These are phyloP conservation scores for Cystoisospora suis DNA, from an alignment of 169 alveolate species.

Conservation along the genomic window DNA sequence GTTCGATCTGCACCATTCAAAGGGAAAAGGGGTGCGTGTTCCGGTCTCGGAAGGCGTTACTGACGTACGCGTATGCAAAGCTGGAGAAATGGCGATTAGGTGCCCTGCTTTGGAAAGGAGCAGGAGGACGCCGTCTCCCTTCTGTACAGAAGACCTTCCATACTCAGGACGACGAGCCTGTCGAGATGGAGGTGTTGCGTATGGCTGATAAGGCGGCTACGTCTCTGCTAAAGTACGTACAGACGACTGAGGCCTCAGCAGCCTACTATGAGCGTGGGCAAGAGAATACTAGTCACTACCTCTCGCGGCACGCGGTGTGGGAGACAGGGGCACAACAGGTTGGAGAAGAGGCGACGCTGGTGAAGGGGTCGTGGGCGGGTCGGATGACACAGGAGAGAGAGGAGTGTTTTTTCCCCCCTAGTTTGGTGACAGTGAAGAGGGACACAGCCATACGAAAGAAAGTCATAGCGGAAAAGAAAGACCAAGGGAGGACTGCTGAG, in stretches of 20 bases:
- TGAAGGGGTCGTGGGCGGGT: no score
- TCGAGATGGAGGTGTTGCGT: conserved; percentile 2
- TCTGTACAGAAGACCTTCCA: not conserved
- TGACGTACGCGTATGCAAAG: conserved; percentile 26
- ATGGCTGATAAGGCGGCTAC: conserved; percentile 10
- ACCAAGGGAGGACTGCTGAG: no score
- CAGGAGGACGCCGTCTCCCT: not conserved
- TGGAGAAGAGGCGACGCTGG: no score
- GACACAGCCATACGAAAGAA: no score
- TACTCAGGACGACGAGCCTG: not conserved
- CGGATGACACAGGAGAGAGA: no score
- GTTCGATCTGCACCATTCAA: conserved; percentile 29
- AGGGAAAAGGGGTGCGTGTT: not conserved
- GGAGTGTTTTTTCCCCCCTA: no score
- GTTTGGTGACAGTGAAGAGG: no score
- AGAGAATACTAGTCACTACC: no score
- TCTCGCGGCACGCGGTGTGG: no score
- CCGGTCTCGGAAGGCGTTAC: not conserved
- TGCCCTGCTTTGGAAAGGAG: not conserved
- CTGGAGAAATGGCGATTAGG: conserved; percentile 21
- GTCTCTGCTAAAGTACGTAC: not conserved
- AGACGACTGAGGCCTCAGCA: not conserved
- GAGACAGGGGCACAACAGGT: no score
- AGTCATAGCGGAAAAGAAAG: no score
- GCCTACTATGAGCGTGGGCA: no score